Base-by-base conservation (phyloP, 2,329 filamentous ascomycete species). In the Colletotrichum salicis region DNA sequence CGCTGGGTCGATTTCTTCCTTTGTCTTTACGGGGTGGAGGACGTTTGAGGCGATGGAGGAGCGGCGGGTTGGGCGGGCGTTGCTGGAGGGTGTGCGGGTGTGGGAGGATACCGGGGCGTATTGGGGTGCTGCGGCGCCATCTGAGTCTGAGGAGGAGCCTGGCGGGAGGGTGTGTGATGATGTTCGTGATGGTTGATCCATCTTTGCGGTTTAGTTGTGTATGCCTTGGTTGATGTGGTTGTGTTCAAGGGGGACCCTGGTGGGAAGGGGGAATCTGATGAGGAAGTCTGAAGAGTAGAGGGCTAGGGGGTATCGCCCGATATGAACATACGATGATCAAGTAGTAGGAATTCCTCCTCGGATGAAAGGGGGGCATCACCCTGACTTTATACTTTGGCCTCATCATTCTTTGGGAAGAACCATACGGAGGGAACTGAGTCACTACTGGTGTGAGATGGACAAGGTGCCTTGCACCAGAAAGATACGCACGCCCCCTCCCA, bases 1-100 rank as follows among this genome's bases (percentile, higher is more conserved):
- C 31, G 82, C 75, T 8, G 84, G 83, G 60, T 63, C 60, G n/a
- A 72, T 85, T 82, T 55, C 77, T 76, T 84, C 82, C 70, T 84
- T 84, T 45, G 77, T 76, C 19, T 45, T 62, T 52, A 56, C 75
- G 63, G 62, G 59, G 67, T 24, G 70, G 57, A 68, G 74, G 73
- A 37, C 60, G 55, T 65, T 71, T 33, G 70, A 67, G 41, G 78
- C 77, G 29, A 76, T 72, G 15, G 78, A 79, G 41, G 74, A 70
- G 22, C 75, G 78, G 63, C 48, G 67, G 33, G 45, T 41, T 19
- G 41, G 41, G 41, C 41, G 41, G 15, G 15, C 3, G 37, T n/a
- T 33, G 33, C 27, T 22, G 3, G 31, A 54, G 13, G 4, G 37
- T 8, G 33, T 22, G 22, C 51, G 45, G 55, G 31, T n/a, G 31